Evolutionary conservation across 2,329 filamentous ascomycete genomes (phyloP).

Genomic region (Chaetoscypha palmicola): DNA sequence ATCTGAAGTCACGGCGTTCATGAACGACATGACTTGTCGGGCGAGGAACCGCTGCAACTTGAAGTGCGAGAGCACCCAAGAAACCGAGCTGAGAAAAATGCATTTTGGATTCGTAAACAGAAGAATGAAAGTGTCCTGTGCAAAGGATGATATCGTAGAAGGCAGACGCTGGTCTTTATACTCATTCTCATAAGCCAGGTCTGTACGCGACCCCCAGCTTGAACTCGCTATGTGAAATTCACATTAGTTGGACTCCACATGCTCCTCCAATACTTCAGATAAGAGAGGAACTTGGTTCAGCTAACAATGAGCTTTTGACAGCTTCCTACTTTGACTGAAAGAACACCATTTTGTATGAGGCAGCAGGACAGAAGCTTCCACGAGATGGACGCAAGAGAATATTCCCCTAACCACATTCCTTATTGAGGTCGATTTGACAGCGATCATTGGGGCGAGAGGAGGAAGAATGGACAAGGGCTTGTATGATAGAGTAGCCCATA

Average conservation of each 20-base stretch:
- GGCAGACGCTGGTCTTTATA: no score
- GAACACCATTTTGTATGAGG: no score
- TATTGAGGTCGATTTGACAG: neutral
- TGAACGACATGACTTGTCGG: slow-evolving; percentile 18
- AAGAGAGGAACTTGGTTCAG: no score
- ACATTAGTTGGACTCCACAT: neutral
- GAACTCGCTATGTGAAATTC: neutral
- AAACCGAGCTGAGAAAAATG: slow-evolving; percentile 13
- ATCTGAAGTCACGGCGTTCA: slow-evolving; percentile 15
- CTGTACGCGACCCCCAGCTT: no score
- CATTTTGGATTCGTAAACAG: no score
- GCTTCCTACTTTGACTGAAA: no score
- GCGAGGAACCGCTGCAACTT: slow-evolving; percentile 13
- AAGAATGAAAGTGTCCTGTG: no score
- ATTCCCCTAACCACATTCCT: neutral
- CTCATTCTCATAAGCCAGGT: no score
- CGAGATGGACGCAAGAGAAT: neutral
- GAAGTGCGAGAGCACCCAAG: slow-evolving; percentile 11
- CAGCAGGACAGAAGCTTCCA: neutral
- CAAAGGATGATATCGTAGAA: no score
- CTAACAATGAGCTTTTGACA: no score
- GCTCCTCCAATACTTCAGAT: no score
- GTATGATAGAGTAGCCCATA: neutral
- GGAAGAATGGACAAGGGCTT: neutral
- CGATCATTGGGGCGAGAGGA: neutral